Evolutionary conservation across 2,329 filamentous ascomycete genomes (phyloP).

Genomic region (Myotisia sp.): DNA sequence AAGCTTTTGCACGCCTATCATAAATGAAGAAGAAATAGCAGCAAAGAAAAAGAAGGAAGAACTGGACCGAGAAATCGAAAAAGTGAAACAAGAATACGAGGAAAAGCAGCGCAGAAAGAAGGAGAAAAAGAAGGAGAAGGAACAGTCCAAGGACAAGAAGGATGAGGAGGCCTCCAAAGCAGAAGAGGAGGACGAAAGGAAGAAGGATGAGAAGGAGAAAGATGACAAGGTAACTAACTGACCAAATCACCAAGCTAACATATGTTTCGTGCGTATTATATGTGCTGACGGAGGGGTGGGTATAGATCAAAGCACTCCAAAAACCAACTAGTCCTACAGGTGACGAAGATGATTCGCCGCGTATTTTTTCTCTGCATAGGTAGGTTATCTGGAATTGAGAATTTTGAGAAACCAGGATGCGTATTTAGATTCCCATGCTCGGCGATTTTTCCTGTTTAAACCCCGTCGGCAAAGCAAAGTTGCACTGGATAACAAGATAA

Average conservation of each 20-base stretch:
- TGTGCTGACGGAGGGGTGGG: background rate
- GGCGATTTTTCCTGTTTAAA: too few species aligned
- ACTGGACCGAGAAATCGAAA: slow-evolving; percentile 33
- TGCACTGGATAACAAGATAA: too few species aligned
- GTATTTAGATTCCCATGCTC: too few species aligned
- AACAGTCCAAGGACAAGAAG: slow-evolving; percentile 35
- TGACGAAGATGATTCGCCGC: slow-evolving; percentile 50
- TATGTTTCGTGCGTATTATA: slow-evolving; percentile 6
- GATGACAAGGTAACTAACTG: slow-evolving; percentile 47
- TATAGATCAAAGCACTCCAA: slow-evolving; percentile 35
- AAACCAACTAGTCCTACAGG: slow-evolving; percentile 28
- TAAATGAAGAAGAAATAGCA: slow-evolving; percentile 31
- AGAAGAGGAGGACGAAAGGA: slow-evolving; percentile 30
- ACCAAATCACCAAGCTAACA: too few species aligned
- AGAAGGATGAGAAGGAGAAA: slow-evolving; percentile 31
- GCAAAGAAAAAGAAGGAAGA: slow-evolving; percentile 31
- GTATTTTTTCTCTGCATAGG: slow-evolving; percentile 75
- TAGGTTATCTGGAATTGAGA: slow-evolving; percentile 34
- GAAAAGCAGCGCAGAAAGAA: slow-evolving; percentile 62
- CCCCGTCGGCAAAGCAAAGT: background rate
- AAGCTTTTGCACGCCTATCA: slow-evolving; percentile 54
- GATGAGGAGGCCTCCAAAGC: slow-evolving; percentile 35
- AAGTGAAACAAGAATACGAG: slow-evolving; percentile 46
- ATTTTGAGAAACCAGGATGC: too few species aligned
- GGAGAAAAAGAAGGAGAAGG: slow-evolving; percentile 41